Evolutionary conservation across 306 rosid species (phyloP).

Genomic region (Glycyrrhiza uralensis): DNA sequence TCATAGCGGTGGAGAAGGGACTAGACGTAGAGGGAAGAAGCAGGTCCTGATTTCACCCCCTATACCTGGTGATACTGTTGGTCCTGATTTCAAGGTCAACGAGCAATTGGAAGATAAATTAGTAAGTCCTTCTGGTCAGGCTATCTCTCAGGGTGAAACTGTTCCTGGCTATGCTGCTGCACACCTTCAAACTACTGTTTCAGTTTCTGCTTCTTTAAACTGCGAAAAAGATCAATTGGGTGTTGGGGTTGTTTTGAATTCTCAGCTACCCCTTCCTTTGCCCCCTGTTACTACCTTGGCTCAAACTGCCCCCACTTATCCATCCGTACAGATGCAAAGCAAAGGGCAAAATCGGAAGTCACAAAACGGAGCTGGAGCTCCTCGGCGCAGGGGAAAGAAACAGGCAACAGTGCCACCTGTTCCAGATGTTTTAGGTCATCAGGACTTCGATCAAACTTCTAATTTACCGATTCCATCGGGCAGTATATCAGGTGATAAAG

Average conservation of each 20-base stretch:
- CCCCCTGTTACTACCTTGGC: constrained; percentile 44
- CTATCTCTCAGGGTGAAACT: constrained; percentile 34
- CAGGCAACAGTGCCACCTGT: constrained; percentile 37
- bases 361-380: constrained; percentile 55
- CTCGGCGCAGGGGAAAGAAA: constrained; percentile 87
- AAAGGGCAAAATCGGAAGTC: constrained; percentile 57
- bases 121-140: constrained; percentile 41
- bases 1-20: constrained; percentile 54
- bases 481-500: constrained; percentile 35
- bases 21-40: constrained; percentile 83
- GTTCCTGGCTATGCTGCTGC: constrained; percentile 36
- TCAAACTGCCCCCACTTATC: constrained; percentile 46
- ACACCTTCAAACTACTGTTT: constrained; percentile 33
- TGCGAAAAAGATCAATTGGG: constrained; percentile 35
- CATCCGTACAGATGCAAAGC: constrained; percentile 42
- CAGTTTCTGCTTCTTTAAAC: constrained; percentile 48
- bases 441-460: constrained; percentile 39
- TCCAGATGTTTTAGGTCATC: constrained; percentile 44
- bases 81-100: constrained; percentile 48
- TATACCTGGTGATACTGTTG: constrained; percentile 41
- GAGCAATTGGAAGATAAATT: constrained; percentile 50
- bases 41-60: constrained; percentile 44
- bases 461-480: constrained; percentile 37
- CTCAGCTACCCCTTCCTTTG: constrained; percentile 40
- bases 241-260: constrained; percentile 42